phyloP scores from a whole-genome alignment of 2,329 filamentous ascomycete species.

The Aspergillus tamarii region DNA sequence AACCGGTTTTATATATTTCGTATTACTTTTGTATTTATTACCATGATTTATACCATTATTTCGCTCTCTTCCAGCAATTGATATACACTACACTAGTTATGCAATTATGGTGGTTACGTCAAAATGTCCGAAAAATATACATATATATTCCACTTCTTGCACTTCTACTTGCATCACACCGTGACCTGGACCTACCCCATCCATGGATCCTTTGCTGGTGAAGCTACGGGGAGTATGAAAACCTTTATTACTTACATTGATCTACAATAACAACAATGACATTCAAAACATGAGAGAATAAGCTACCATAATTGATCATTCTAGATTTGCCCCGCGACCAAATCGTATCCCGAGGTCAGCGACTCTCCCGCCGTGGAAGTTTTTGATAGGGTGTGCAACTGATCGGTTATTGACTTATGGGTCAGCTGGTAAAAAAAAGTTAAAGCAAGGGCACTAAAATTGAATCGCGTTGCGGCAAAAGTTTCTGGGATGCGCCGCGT shows the following conservation, averaged over 20 bases:
- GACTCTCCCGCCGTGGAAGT: neutral
- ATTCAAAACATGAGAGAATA: neutral
- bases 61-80: neutral
- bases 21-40: neutral
- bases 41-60: neutral
- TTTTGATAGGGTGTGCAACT: neutral
- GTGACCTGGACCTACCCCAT: neutral
- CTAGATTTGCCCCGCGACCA: neutral
- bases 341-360: neutral
- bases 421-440: neutral
- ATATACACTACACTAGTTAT: neutral
- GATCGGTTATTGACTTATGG: neutral
- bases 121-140: neutral
- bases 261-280: neutral
- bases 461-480: conserved; percentile 1
- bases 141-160: neutral
- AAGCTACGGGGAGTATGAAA: neutral
- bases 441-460: conserved; percentile 2
- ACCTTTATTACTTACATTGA: neutral
- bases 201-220: neutral
- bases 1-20: neutral
- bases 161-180: neutral
- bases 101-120: neutral
- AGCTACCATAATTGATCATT: neutral
- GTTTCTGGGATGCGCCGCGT: neutral